These are phyloP conservation scores for Schwanniomyces occidentalis DNA, from an alignment of 805 yeast species.

Conservation along the genomic window DNA sequence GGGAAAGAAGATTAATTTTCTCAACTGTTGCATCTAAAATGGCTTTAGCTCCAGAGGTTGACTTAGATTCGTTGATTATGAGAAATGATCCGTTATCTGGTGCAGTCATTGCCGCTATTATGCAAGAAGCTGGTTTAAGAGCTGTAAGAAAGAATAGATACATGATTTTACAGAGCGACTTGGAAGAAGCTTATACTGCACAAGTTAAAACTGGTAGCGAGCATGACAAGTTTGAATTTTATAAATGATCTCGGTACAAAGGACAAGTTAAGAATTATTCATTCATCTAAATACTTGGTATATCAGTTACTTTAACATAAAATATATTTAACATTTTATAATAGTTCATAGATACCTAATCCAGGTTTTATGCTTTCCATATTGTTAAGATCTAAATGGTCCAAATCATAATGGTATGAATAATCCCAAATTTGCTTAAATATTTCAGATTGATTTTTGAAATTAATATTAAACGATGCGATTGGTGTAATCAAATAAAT, in stretches of 20 bases:
- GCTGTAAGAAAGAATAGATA: slow-evolving; percentile 98
- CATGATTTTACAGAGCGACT: slow-evolving; percentile 91
- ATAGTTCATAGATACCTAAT: slow-evolving; percentile 51
- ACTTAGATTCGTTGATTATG: slow-evolving; percentile 88
- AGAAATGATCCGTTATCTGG: slow-evolving; percentile 98
- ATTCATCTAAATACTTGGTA: slow-evolving; percentile 1
- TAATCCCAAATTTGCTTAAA: slow-evolving; percentile 30
- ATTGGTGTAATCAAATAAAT: slow-evolving; percentile 39
- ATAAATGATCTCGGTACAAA: slow-evolving; percentile 51
- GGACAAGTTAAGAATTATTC: not conserved
- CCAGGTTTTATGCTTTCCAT: slow-evolving; percentile 60
- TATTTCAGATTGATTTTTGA: slow-evolving; percentile 10
- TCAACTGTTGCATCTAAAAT: slow-evolving; percentile 94
- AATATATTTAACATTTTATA: slow-evolving; percentile 13
- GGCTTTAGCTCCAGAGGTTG: slow-evolving; percentile 98
- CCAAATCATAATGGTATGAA: slow-evolving; percentile 63
- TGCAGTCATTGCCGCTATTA: slow-evolving; percentile 96
- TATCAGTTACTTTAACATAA: slow-evolving; percentile 1
- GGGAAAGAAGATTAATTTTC: slow-evolving; percentile 96
- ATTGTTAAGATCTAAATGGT: slow-evolving; percentile 62
- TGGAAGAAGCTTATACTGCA: slow-evolving; percentile 96
- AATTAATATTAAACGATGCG: slow-evolving; percentile 30
- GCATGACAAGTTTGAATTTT: slow-evolving; percentile 96
- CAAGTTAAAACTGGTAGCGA: slow-evolving; percentile 96
- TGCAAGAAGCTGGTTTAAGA: slow-evolving; percentile 99